Evolutionary conservation across 2,329 filamentous ascomycete genomes (phyloP).

Genomic region (Gaeumannomyces tritici): DNA sequence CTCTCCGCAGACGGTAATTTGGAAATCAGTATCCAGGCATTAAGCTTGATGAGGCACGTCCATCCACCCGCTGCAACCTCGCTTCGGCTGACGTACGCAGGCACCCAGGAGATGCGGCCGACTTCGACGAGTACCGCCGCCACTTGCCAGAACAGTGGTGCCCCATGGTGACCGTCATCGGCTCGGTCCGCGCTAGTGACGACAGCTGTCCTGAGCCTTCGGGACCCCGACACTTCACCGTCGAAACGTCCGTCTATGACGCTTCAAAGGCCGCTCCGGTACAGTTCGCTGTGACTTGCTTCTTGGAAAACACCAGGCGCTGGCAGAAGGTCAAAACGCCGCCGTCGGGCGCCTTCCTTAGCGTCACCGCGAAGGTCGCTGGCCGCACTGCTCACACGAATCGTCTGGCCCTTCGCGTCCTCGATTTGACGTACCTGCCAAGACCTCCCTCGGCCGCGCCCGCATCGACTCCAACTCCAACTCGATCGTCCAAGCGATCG

Average conservation of each 20-base stretch:
- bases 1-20: neutral
- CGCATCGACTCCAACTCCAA: neutral
- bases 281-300: neutral
- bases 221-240: too few relatives aligned
- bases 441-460: too few relatives aligned
- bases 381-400: neutral
- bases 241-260: too few relatives aligned
- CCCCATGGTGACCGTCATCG: neutral
- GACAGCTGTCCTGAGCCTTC: too few relatives aligned
- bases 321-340: neutral
- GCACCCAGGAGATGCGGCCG: neutral
- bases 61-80: too few relatives aligned
- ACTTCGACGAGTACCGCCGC: neutral
- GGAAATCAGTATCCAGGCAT: neutral
- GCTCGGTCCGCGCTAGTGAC: neutral
- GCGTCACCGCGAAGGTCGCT: neutral
- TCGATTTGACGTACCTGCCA: neutral
- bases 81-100: neutral
- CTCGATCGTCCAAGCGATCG: neutral
- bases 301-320: neutral
- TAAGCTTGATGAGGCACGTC: neutral
- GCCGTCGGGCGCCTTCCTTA: neutral
- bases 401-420: neutral
- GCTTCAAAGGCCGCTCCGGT: neutral
- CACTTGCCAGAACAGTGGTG: neutral